Percentiles rank a stretch among this genome's conserved stretches.
Conservation (phyloP, 1,284 basidiomycete genomes). For the Boletus mariae region DNA sequence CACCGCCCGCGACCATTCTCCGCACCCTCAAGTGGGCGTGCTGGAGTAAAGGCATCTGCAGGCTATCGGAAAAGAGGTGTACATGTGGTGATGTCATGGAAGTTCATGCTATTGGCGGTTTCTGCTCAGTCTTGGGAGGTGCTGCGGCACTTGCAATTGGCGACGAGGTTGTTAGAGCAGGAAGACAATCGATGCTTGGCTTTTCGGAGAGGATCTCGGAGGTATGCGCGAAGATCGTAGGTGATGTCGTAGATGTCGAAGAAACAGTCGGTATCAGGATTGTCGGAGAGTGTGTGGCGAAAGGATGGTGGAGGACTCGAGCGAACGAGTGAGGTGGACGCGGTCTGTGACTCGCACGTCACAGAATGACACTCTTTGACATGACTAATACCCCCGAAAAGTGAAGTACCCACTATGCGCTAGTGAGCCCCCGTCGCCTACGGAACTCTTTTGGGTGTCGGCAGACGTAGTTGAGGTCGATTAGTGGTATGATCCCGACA, state of each 20-base stretch:
- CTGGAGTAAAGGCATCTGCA: slow-evolving; percentile 2
- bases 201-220: neutral
- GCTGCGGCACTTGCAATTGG: neutral
- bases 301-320: too few species aligned
- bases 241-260: neutral
- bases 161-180: neutral
- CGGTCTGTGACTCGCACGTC: neutral
- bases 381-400: too few species aligned
- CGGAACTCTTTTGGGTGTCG: too few species aligned
- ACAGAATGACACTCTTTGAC: too few species aligned
- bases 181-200: neutral
- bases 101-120: neutral
- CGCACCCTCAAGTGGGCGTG: slow-evolving; percentile 17
- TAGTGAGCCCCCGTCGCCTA: too few species aligned
- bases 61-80: neutral
- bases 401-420: too few species aligned
- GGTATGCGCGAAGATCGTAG: neutral
- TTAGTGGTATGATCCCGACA: too few species aligned
- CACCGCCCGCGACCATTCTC: slow-evolving; percentile 11
- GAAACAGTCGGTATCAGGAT: neutral
- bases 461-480: too few species aligned
- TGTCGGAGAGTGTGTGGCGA: neutral
- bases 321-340: too few species aligned
- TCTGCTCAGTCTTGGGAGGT: neutral
- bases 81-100: neutral